Percentiles rank a stretch among this genome's conserved stretches.
Conservation (phyloP, 495 filamentous ascomycete species). For the Evansstolkia leycettana region DNA sequence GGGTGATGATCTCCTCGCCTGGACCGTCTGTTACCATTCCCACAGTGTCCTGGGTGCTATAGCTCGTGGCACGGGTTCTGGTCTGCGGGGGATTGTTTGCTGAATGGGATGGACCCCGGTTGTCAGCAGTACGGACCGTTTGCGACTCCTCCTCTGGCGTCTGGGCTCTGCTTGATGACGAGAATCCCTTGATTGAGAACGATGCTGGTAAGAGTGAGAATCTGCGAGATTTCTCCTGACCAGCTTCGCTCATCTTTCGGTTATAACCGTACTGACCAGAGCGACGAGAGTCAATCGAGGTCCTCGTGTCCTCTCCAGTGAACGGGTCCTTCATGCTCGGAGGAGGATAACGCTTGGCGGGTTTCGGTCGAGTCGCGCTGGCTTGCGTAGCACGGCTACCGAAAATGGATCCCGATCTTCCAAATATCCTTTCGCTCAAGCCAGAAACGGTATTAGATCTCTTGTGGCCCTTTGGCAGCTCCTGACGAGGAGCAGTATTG, state of each 20-base stretch:
- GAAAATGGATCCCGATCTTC: constrained; percentile 68
- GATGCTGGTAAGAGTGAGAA: constrained; percentile 68
- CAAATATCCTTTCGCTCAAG: constrained; percentile 65
- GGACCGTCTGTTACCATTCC: constrained; percentile 19
- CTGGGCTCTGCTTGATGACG: constrained; percentile 28
- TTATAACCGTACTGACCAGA: constrained; percentile 64
- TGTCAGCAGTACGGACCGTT: constrained; percentile 13
- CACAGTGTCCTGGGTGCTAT: constrained; percentile 25
- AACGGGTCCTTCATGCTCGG: constrained; percentile 62
- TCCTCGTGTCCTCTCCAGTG: constrained; percentile 45
- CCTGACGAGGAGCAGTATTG: constrained; percentile 32
- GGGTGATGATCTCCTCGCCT: constrained; percentile 13
- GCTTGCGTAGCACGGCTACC: constrained; percentile 38
- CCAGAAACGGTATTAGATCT: constrained; percentile 82
- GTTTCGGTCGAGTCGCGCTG: constrained; percentile 20
- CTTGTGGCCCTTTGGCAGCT: constrained; percentile 62
- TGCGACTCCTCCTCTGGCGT: constrained; percentile 27
- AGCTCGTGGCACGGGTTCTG: constrained; percentile 24
- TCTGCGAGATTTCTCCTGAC: constrained; percentile 55
- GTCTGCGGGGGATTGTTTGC: constrained; percentile 15
- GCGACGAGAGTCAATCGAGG: constrained; percentile 70
- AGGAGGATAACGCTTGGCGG: constrained; percentile 51
- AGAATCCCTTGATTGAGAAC: constrained; percentile 52
- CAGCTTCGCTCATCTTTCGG: constrained; percentile 75
- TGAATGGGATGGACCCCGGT: constrained; percentile 16